Percentiles rank a stretch among this genome's conserved stretches.
Evolutionary conservation across 192 early-diverging fungal genomes (phyloP).

Genomic region (Borealophlyctis nickersoniae): DNA sequence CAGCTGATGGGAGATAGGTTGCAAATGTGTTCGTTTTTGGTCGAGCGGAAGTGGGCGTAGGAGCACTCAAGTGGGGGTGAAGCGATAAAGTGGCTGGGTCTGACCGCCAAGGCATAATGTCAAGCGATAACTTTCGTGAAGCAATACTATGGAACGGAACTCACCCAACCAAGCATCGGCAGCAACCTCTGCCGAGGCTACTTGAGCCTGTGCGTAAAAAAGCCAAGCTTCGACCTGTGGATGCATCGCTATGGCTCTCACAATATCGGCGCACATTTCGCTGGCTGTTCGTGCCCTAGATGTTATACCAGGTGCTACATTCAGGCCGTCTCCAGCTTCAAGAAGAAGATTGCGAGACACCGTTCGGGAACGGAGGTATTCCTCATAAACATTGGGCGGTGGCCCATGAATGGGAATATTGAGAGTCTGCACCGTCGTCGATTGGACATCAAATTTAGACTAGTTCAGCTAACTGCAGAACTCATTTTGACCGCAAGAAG

Average conservation of each 20-base stretch:
- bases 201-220: conserved; percentile 1
- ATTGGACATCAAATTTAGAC: neutral
- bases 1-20: neutral
- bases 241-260: conserved; percentile 20
- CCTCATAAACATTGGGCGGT: conserved; percentile 20
- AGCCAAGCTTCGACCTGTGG: conserved; percentile 20
- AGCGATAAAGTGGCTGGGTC: too few relatives aligned
- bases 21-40: too few relatives aligned
- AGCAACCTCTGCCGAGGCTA: neutral
- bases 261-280: conserved; percentile 16
- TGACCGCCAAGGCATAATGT: too few relatives aligned
- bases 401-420: conserved; percentile 20
- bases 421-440: conserved; percentile 3
- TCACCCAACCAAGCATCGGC: conserved; percentile 17
- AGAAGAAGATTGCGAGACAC: conserved; percentile 11
- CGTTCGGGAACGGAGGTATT: conserved; percentile 10
- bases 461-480: neutral
- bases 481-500: neutral
- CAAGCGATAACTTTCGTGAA: neutral
- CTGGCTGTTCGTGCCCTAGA: conserved; percentile 8
- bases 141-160: too few relatives aligned
- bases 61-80: too few relatives aligned
- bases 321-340: conserved; percentile 7
- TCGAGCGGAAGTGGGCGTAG: too few relatives aligned
- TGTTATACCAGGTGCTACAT: conserved; percentile 15